Evolutionary conservation across 1,284 basidiomycete species (phyloP).

Genomic region (Melampsora medusae): DNA sequence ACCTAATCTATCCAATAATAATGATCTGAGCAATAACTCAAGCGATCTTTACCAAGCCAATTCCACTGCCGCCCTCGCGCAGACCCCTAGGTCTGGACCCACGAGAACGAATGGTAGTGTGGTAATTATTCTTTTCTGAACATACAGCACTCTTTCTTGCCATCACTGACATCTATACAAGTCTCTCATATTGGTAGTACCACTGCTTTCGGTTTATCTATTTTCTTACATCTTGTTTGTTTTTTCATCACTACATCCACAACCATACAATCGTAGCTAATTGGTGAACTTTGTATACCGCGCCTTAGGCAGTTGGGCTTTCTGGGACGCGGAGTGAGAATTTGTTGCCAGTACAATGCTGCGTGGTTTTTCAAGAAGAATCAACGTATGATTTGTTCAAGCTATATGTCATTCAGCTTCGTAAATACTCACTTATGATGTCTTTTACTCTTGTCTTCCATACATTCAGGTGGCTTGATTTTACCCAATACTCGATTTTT

Average conservation of each 20-base stretch:
- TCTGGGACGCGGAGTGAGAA: not conserved
- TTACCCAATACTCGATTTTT: conserved; percentile 10
- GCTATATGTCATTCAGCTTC: not conserved
- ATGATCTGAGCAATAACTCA: too few species aligned
- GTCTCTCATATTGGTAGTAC: not conserved
- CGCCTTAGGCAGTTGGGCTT: not conserved
- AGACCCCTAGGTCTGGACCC: too few species aligned
- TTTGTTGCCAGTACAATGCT: not conserved
- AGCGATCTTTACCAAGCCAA: too few species aligned
- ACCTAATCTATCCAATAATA: too few species aligned
- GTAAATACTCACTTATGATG: not conserved
- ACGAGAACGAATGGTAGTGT: too few species aligned
- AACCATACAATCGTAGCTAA: not conserved
- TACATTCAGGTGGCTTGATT: not conserved
- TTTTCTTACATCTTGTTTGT: not conserved
- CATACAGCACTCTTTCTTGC: too few species aligned
- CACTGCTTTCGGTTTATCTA: not conserved
- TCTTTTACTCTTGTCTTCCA: not conserved
- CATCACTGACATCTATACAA: not conserved
- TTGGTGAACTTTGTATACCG: not conserved
- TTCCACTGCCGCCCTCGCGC: too few species aligned
- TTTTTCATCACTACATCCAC: not conserved
- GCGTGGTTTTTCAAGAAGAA: conserved; percentile 1
- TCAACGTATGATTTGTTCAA: not conserved
- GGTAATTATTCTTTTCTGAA: too few species aligned